These are phyloP conservation scores for Rhododendron ovatum DNA, from an alignment of 148 eudicot species.

Conservation along the genomic window DNA sequence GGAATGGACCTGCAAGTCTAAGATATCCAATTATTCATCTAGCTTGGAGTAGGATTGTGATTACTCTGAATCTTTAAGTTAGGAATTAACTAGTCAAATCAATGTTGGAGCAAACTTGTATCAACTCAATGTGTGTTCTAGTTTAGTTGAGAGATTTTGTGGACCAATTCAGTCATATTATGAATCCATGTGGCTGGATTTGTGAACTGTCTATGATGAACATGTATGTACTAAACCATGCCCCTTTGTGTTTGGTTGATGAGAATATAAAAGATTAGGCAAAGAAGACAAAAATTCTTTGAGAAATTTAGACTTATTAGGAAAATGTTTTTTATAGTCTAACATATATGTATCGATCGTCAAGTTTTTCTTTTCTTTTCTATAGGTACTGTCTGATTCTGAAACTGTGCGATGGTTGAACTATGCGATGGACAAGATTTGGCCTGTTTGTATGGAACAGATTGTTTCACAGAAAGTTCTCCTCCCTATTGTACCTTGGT, in stretches of 20 bases:
- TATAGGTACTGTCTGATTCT: conserved; percentile 73
- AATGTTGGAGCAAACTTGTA: not conserved
- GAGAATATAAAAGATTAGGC: not conserved
- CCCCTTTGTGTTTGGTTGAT: not conserved
- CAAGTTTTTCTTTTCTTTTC: conserved; percentile 1
- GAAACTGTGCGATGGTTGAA: conserved; percentile 94
- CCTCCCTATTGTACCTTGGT: conserved; percentile 93
- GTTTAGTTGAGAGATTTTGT: not conserved
- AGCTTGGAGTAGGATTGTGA: not conserved
- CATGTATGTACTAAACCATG: not conserved
- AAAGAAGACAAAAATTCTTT: not conserved
- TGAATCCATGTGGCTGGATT: not conserved
- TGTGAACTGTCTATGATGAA: not conserved
- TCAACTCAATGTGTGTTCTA: not conserved
- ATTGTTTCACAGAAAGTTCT: conserved; percentile 86
- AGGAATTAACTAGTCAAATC: not conserved
- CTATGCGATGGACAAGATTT: conserved; percentile 73
- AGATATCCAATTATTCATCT: not conserved
- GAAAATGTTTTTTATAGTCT: not conserved
- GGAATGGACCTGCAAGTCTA: not conserved
- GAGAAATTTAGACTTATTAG: not conserved
- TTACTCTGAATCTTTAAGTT: not conserved
- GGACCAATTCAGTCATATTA: not conserved
- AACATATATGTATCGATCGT: not conserved
- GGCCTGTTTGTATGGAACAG: conserved; percentile 87